Conservation (phyloP, 495 filamentous ascomycete genomes). For the Terfezia claveryi region DNA sequence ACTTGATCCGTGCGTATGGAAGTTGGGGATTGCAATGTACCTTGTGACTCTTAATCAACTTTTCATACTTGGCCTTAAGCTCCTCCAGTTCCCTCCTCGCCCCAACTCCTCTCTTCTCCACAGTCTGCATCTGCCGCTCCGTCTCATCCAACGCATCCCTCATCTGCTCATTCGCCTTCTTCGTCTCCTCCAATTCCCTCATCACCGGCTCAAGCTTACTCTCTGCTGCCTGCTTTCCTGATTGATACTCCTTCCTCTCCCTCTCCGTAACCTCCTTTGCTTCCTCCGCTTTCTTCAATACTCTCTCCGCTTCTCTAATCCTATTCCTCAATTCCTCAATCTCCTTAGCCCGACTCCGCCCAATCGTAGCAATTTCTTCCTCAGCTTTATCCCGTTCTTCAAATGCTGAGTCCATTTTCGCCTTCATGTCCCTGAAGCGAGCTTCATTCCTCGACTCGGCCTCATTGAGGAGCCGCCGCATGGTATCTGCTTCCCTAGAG, state of each 20-base stretch:
- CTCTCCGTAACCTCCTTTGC: conserved; percentile 48
- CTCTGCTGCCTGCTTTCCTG: conserved; percentile 44
- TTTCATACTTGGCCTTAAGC: conserved; percentile 50
- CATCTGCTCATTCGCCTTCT: conserved; percentile 54
- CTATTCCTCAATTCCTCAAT: conserved; percentile 64
- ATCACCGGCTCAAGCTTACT: conserved; percentile 39
- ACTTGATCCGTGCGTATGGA: no score
- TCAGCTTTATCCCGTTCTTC: conserved; percentile 86
- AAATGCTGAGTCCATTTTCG: conserved; percentile 64
- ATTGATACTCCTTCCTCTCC: conserved; percentile 45
- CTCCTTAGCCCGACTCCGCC: conserved; percentile 55
- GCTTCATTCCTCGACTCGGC: conserved; percentile 62
- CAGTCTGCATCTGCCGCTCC: conserved; percentile 58
- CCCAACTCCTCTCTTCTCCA: conserved; percentile 61
- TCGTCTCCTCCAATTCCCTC: conserved; percentile 51
- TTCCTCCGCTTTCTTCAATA: conserved; percentile 41
- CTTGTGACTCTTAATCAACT: conserved; percentile 50
- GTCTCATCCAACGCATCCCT: conserved; percentile 65
- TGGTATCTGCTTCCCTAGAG: conserved; percentile 85
- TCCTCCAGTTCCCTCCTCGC: conserved; percentile 58
- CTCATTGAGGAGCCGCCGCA: conserved; percentile 72
- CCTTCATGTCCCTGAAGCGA: conserved; percentile 69
- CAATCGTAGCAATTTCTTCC: conserved; percentile 61
- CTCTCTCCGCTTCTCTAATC: conserved; percentile 57
- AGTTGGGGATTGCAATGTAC: background rate